Base-by-base conservation (phyloP, 352 stramenopile species). In the Phytophthora fragariae region DNA sequence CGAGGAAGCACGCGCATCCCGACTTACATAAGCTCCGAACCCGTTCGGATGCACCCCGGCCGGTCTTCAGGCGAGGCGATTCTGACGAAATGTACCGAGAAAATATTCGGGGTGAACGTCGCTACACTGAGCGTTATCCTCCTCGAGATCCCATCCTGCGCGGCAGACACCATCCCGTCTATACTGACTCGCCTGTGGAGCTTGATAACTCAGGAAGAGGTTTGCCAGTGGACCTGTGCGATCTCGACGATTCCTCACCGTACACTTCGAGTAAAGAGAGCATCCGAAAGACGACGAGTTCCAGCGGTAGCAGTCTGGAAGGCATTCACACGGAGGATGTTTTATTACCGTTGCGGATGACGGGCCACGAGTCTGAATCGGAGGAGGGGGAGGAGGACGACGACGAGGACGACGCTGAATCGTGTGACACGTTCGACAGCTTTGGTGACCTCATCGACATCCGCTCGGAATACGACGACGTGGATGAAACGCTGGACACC, bases 401-500 rank as follows among this genome's bases (percentile, higher is more conserved):
- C n/a, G 15, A 49, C 41, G 41, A 53, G 2, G 46, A 53, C n/a
- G 46, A 81, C 58, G 62, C 60, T 39, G 58, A 73, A 44, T 44
- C 64, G 27, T 62, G 69, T 3, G 75, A 79, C 19, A 77, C 74
- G 7, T 80, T 82, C 54, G 78, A 82, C 50, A 79, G 69, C 39
- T 77, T 81, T 72, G 66, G 75, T 14, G 72, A 79, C 58, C 50
- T 73, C 24, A 39, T 81, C 33, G 66, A 76, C 24, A 77, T 73
- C 44, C 41, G 31, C 46, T 53, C 46, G 12, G n/a, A 53, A 9
- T 15, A 15, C 11, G 67, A 79, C 55, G 75, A 82, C 29, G 75
- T 85, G 24, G 76, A 79, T 7, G 75, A 81, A 50, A 81, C 72
- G 44, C 63, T 85, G 55, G 78, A 85, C 24, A 85, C 78, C 0